Percentiles rank a stretch among this genome's conserved stretches.
These are phyloP conservation scores for Xylaria sp. DNA, from an alignment of 2,329 filamentous ascomycete species.

Conservation along the genomic window DNA sequence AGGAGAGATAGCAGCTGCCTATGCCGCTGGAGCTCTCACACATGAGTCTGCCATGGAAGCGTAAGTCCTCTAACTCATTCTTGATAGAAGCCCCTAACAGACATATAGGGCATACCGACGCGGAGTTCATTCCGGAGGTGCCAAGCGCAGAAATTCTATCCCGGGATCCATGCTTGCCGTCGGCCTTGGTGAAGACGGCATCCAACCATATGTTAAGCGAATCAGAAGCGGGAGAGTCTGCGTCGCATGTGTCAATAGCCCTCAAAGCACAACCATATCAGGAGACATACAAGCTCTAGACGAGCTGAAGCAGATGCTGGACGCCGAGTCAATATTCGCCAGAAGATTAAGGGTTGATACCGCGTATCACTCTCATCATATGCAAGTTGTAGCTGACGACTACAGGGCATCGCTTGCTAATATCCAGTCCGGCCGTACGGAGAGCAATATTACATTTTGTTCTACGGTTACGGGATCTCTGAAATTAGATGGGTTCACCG, in stretches of 20 bases:
- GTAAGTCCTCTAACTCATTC: background rate
- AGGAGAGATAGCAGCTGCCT: constrained; percentile 25
- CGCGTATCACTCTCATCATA: constrained; percentile 17
- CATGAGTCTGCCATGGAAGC: constrained; percentile 11
- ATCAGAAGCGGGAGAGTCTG: background rate
- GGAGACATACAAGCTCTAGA: constrained; percentile 8
- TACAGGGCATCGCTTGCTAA: constrained; percentile 4
- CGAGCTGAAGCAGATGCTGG: background rate
- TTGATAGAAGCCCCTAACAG: background rate
- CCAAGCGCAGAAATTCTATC: background rate
- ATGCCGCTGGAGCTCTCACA: constrained; percentile 13
- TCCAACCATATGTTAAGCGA: background rate
- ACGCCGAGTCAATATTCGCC: constrained; percentile 10
- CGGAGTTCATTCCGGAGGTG: constrained; percentile 5
- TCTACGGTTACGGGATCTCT: constrained; percentile 14
- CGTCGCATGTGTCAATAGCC: constrained; percentile 22
- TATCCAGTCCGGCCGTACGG: background rate
- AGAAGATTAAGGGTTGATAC: constrained; percentile 7
- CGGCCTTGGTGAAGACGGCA: background rate
- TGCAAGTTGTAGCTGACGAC: constrained; percentile 13
- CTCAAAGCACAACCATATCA: constrained; percentile 9
- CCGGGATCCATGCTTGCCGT: constrained; percentile 22
- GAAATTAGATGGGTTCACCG: background rate
- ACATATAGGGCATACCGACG: constrained; percentile 15
- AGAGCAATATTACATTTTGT: background rate